Evolutionary conservation across 2,329 filamentous ascomycete genomes (phyloP), one percentile per base, ranked within the genome.

Genomic region (Trichoderma semiorbis): DNA sequence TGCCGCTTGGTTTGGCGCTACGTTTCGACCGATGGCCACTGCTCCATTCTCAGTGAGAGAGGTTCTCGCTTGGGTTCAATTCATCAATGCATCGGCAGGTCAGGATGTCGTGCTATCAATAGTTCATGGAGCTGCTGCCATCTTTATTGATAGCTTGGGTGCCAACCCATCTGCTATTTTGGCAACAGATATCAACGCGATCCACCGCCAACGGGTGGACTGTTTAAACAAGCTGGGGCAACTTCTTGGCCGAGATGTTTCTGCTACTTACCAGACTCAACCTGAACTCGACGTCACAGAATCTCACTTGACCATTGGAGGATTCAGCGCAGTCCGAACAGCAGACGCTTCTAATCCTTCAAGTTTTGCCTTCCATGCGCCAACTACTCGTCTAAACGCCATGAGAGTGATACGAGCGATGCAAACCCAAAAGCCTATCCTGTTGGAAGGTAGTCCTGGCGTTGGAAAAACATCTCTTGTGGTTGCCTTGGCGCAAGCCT

Each of bases 391-490:
- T 72, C 86, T 91, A 64, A 99, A 99, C 78, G 92, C 92, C 0
- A 95, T 98, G 90, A 89, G 96, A 79, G 92, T 99, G 36, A 88
- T 97, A 70, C 91, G 96, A 74, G 97, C 95, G 16, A 84, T 99
- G 73, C 94, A 97, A 77, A 89, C 97, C 69, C 87, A 90, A 67
- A 98, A 98, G 79, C 95, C 96, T 3, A 95, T 99, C 69, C 86
- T 99, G 7, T 88, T 99, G 3, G 96, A 99, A 83, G 96, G 97
- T 43, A 98, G 93, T 76, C 96, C 96, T n/a, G 96, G 96, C 79
- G 96, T 99, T 26, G 96, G 96, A 70, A 99, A 99, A 84, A 99
- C 96, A 0, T 97, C 95, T 1, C 86, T 99, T 16, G 90, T 99
- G 26, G 91, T 92, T 60, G 95, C 96, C 0, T 85, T 99, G 60